Conservation (phyloP, 352 stramenopile genomes). For the Pythium sukuiense region DNA sequence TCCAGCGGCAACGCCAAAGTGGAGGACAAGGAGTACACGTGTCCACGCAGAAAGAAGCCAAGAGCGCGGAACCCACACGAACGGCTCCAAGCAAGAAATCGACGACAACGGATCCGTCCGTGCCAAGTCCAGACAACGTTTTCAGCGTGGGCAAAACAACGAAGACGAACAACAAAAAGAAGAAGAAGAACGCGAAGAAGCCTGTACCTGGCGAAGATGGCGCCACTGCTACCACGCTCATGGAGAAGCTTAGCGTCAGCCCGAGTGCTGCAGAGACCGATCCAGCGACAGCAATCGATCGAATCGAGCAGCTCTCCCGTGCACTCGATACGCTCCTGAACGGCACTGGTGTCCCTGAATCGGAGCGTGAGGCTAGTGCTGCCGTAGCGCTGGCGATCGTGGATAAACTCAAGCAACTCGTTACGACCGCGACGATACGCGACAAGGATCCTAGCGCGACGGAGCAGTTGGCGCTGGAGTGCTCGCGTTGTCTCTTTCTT, state of each 20-base stretch:
- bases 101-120: not conserved
- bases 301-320: not conserved
- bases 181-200: not conserved
- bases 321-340: not conserved
- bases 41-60: not conserved
- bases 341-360: not conserved
- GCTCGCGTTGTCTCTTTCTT: not conserved
- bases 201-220: not conserved
- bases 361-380: not conserved
- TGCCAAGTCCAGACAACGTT: too few relatives aligned
- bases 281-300: not conserved
- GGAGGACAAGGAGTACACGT: not conserved
- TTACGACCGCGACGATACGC: not conserved
- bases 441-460: not conserved
- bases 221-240: not conserved
- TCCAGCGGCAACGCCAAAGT: not conserved
- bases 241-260: not conserved
- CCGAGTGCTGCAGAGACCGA: too few relatives aligned
- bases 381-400: not conserved
- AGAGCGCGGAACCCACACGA: not conserved
- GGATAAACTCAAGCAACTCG: not conserved
- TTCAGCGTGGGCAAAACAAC: not conserved
- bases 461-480: not conserved
- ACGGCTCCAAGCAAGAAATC: not conserved
- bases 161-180: not conserved